These are phyloP conservation scores for Lachancea thermotolerans DNA, from an alignment of 805 yeast genomes.

Conservation along the genomic window DNA sequence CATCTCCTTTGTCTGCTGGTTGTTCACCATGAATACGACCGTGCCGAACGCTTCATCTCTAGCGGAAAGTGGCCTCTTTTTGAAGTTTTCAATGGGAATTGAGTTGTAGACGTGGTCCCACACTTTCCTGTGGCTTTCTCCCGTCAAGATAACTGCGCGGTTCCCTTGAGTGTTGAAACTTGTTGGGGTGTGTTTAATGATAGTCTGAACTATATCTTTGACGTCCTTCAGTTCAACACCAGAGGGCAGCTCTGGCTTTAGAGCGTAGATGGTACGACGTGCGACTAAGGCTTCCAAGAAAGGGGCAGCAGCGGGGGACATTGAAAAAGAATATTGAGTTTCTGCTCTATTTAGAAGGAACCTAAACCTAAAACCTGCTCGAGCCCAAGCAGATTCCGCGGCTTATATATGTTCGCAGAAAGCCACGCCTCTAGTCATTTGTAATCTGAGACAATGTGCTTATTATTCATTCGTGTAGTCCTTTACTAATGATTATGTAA, in stretches of 20 bases:
- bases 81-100: slow-evolving; percentile 22
- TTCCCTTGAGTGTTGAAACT: slow-evolving; percentile 46
- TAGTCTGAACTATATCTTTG: slow-evolving; percentile 36
- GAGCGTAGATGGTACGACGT: slow-evolving; percentile 44
- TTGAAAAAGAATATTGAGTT: neutral
- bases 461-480: no score
- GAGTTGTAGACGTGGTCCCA: slow-evolving; percentile 40
- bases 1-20: slow-evolving; percentile 33
- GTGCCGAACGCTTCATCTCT: slow-evolving; percentile 45
- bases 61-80: slow-evolving; percentile 38
- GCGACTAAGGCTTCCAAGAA: slow-evolving; percentile 32
- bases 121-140: slow-evolving; percentile 38
- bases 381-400: neutral
- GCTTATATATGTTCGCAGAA: no score
- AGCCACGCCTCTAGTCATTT: no score
- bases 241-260: slow-evolving; percentile 39
- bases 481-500: no score
- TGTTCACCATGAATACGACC: slow-evolving; percentile 43
- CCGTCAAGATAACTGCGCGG: slow-evolving; percentile 43
- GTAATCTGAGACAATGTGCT: no score
- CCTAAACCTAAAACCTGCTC: neutral
- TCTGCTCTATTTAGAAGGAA: neutral
- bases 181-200: slow-evolving; percentile 45
- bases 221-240: slow-evolving; percentile 36
- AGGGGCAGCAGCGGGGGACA: slow-evolving; percentile 7